phyloP scores from a whole-genome alignment of 2,329 filamentous ascomycete genomes.

The Beauveria caledonica region DNA sequence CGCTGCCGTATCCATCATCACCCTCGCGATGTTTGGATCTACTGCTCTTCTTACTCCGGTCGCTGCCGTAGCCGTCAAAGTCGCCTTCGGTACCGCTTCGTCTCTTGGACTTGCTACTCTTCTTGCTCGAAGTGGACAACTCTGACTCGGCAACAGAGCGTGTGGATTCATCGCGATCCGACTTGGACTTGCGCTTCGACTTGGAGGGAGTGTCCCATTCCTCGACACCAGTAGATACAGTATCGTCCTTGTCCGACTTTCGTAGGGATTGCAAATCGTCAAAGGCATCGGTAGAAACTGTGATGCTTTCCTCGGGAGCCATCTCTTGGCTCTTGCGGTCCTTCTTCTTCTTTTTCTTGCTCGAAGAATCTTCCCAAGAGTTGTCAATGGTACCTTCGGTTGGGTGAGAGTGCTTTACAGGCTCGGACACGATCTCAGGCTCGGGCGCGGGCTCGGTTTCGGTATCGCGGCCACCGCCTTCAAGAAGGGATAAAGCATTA shows the following conservation, averaged over 20 bases:
- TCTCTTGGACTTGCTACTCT: conserved; percentile 32
- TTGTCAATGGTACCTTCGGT: conserved; percentile 14
- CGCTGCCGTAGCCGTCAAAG: conserved; percentile 24
- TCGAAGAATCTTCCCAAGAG: conserved; percentile 22
- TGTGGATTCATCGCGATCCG: conserved; percentile 24
- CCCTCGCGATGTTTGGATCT: conserved; percentile 32
- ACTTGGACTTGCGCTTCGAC: conserved; percentile 22
- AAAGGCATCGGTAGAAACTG: conserved; percentile 23
- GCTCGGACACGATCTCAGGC: background rate
- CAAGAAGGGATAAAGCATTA: conserved; percentile 20
- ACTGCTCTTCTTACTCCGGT: conserved; percentile 33
- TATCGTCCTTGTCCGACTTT: conserved; percentile 25
- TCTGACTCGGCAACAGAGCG: conserved; percentile 29
- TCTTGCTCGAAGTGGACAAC: conserved; percentile 21
- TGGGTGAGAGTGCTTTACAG: background rate
- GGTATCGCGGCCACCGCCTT: background rate
- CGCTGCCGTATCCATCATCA: conserved; percentile 25
- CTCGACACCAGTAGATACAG: conserved; percentile 16
- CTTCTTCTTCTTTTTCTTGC: conserved; percentile 29
- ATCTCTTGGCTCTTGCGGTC: conserved; percentile 21
- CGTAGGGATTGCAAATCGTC: conserved; percentile 18
- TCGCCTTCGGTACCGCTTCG: conserved; percentile 29
- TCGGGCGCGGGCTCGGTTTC: conserved; percentile 14
- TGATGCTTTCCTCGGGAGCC: conserved; percentile 20
- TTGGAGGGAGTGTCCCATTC: conserved; percentile 28